Percentiles rank a stretch among this genome's conserved stretches.
phyloP scores from a whole-genome alignment of 148 eudicot genomes.

The Mesembryanthemum crystallinum region DNA sequence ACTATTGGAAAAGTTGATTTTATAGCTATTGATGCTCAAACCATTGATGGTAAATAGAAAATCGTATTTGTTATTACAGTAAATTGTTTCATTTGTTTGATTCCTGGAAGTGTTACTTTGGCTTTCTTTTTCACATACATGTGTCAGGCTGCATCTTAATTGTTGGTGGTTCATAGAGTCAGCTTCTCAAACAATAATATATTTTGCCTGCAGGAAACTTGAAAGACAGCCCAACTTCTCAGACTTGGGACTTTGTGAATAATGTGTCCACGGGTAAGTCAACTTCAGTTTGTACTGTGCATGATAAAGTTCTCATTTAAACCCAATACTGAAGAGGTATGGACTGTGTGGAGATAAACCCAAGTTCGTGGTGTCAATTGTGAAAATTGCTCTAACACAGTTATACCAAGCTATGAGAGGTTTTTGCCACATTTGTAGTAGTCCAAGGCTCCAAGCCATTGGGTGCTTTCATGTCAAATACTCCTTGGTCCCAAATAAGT shows the following conservation, averaged over 20 bases:
- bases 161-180: not conserved
- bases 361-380: not conserved
- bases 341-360: not conserved
- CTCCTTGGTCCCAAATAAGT: not conserved
- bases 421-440: not conserved
- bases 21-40: slow-evolving; percentile 83
- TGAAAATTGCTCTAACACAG: not conserved
- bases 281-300: slow-evolving; percentile 17
- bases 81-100: not conserved
- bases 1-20: slow-evolving; percentile 76
- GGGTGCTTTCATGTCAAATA: not conserved
- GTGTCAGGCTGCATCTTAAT: not conserved
- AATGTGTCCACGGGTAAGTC: slow-evolving; percentile 55
- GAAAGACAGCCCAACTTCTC: slow-evolving; percentile 39
- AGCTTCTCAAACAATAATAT: not conserved
- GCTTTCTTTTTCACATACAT: not conserved
- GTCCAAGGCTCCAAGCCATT: too few relatives aligned
- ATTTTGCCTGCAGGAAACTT: slow-evolving; percentile 46
- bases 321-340: not conserved
- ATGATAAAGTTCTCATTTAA: not conserved
- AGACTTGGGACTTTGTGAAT: slow-evolving; percentile 67
- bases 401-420: slow-evolving; percentile 4
- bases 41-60: slow-evolving; percentile 62
- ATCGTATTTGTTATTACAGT: not conserved
- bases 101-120: not conserved